Evolutionary conservation across 768 basidiomycete genomes (phyloP), one percentile per base, ranked within the genome.

Genomic region (Rhodotorula toruloides): DNA sequence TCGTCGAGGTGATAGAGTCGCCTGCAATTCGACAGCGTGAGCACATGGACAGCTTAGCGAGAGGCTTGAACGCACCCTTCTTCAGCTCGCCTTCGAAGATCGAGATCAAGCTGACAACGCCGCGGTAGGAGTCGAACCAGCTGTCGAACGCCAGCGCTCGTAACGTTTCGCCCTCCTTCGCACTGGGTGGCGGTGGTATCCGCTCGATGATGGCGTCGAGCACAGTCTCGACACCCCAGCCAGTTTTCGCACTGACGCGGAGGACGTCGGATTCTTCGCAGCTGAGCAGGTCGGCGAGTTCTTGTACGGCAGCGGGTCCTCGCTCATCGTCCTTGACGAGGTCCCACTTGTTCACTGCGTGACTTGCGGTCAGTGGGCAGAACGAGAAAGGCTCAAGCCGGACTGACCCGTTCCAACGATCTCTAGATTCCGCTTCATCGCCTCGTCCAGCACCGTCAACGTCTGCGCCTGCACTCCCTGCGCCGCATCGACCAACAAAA

Each of bases 401-500:
- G 34, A 96, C 88, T 19, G 3, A 70, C 69, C 69, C 2, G 54
- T 63, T 4, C 65, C 66, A n/a, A 75, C 55, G 22, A 75, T 61
- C 46, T 82, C 86, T 36, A 94, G 78, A 3, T 88, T 86, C 43
- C 86, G 82, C 74, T 93, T 90, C 75, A 81, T 82, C 8, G 94
- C 94, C 52, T 87, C 84, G 72, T 94, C 90, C 72, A 89, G 93
- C 9, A 98, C 94, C 1, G 90, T 94, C 58, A 99, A 85, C 21
- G 93, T 91, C 78, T 99, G 96, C 0, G 96, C 96, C 78, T 99
- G 96, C 13, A 99, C 86, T 25, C 96, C 96, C 54, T 75, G 74
- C 0, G 70, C 72, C 1, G 73, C 90, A 75, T 99, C 96, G 4
- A 98, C 92, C 73, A 97, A 79, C 14, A 84, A 74, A 32, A 86